Evolutionary conservation across 2,329 filamentous ascomycete species (phyloP).

Genomic region (Fusarium xyrophilum): DNA sequence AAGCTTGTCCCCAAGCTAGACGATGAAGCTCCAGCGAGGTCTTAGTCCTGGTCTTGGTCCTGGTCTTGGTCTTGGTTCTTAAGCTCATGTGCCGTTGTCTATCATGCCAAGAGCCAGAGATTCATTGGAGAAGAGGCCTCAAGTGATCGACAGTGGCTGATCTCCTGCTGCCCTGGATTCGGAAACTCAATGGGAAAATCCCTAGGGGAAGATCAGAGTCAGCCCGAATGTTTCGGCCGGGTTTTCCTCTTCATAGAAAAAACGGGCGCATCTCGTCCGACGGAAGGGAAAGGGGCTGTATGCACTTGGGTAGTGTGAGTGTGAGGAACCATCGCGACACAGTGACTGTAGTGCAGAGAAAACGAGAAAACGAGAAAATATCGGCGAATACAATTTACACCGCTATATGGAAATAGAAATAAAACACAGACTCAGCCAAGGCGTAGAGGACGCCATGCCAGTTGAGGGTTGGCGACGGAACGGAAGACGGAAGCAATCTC

Average conservation of each 20-base stretch:
- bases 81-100: not conserved
- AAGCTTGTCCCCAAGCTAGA: not conserved
- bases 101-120: slow-evolving; percentile 1
- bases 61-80: not conserved
- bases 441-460: not conserved
- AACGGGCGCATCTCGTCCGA: slow-evolving; percentile 8
- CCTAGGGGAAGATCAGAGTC: not conserved
- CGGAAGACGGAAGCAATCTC: slow-evolving; percentile 11
- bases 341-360: not conserved
- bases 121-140: slow-evolving; percentile 3
- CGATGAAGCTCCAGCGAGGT: not conserved
- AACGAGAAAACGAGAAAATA: not conserved
- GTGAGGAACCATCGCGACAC: not conserved
- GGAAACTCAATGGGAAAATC: slow-evolving; percentile 13
- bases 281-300: not conserved
- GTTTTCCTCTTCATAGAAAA: slow-evolving; percentile 24
- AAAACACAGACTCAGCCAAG: not conserved
- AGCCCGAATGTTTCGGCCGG: slow-evolving; percentile 4
- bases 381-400: slow-evolving; percentile 12
- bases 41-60: not conserved
- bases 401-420: slow-evolving; percentile 4
- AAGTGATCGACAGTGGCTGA: slow-evolving; percentile 6
- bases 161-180: slow-evolving; percentile 5
- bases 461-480: not conserved
- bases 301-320: not conserved